Percentiles rank a stretch among this genome's conserved stretches.
These are phyloP conservation scores for Stevia rebaudiana DNA, from an alignment of 140 eudicot genomes.

Conservation along the genomic window DNA sequence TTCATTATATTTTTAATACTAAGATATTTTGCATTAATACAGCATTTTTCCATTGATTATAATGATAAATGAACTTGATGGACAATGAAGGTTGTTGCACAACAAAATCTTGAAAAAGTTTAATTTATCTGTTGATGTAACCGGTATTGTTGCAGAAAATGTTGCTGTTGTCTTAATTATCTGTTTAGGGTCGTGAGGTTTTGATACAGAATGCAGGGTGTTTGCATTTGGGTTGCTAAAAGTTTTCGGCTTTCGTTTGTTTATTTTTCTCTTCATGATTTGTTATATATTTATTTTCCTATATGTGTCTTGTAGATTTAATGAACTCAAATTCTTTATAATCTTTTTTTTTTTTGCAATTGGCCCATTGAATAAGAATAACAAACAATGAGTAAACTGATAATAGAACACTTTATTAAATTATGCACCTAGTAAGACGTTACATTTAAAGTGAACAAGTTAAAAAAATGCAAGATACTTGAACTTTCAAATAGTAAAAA, in stretches of 20 bases:
- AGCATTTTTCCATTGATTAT: not conserved
- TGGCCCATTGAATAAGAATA: not conserved
- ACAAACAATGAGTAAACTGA: no score
- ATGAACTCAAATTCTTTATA: not conserved
- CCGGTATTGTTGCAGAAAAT: not conserved
- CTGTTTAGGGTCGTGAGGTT: no score
- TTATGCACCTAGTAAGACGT: not conserved
- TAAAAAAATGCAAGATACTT: constrained; percentile 7
- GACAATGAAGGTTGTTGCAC: not conserved
- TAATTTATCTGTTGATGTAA: not conserved
- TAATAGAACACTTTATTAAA: not conserved
- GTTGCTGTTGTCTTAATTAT: not conserved
- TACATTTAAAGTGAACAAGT: no score
- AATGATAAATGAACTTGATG: not conserved
- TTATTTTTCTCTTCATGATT: not conserved
- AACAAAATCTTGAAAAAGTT: not conserved
- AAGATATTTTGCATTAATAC: not conserved
- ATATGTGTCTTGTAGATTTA: not conserved
- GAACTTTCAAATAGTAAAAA: constrained; percentile 3
- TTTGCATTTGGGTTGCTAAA: no score
- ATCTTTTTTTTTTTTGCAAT: not conserved
- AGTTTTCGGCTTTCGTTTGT: no score
- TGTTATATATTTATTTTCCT: not conserved
- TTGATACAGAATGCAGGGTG: not conserved
- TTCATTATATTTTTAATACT: not conserved